Base-by-base conservation (phyloP, 1,284 basidiomycete species). In the Cutaneotrichosporon cavernicola region DNA sequence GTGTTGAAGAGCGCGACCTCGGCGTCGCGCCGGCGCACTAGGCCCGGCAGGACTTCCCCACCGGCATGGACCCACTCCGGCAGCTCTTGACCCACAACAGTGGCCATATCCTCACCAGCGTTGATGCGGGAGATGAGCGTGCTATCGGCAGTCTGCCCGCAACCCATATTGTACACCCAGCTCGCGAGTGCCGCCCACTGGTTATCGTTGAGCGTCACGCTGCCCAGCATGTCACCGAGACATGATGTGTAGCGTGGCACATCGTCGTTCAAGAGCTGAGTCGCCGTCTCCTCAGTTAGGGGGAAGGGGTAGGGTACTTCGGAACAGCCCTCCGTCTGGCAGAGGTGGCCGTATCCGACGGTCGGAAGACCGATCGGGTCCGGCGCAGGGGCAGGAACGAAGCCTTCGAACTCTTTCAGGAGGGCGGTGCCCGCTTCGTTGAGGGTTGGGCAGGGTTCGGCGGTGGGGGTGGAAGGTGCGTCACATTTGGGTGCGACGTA, bases 301-400 rank as follows among this genome's bases (percentile, higher is more conserved):
- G 65, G 65, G 51, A 61, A 61, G 11, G 2, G 26, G 56, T 56
- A 63, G 7, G 31, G 26, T 5, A 63, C 56, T 22, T 60, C 65
- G 22, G 22, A 31, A 56, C 59, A 61, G 31, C 43, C 34, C n/a
- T 30, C 34, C 34, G 4, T n/a, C 32, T 30, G n/a, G 62, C 65
- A 66, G 5, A 58, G 59, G 59, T 66, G 65, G 14, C 65, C 62
- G 51, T 66, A 66, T 50, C 65, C 65, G 9, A 66, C 62, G 14
- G 65, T 66, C 22, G 59, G 60, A n/a, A 56, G 43, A 8, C 59
- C 62, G n/a, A 63, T n/a, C 2, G 65, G 62, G 51, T 66, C 65
- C 5, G 43, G 34, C 49, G 31, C 43, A 2, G 53, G 51, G 14
- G 30, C 18, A 30, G 38, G 2, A 6, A 63, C 56, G 52, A 55